Evolutionary conservation across 23 red algal genomes (phyloP), one percentile per base, ranked within the genome.

Genomic region (Gracilaria domingensis): DNA sequence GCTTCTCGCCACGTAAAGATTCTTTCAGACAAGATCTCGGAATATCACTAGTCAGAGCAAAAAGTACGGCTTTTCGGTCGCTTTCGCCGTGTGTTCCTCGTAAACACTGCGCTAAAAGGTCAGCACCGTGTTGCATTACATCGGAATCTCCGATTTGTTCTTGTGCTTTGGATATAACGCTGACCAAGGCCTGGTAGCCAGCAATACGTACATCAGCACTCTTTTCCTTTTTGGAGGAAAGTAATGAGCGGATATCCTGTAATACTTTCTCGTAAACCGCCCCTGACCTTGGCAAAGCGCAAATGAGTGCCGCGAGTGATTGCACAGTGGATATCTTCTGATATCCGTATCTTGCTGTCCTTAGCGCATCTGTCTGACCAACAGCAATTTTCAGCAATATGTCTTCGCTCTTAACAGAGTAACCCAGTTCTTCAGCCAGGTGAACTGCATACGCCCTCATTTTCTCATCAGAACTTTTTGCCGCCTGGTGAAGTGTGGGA

Each of bases 271-370:
- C 37, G 77, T 83, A 34, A 37, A 74, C 76, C 17, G 17, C 49
- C 51, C 11, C 47, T n/a, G 56, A 90, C 25, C 57, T 64, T 56
- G 7, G 29, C n/a, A 21, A 12, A 14, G 69, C 54, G 75, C 49
- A 58, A 8, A 71, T 35, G 36, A 92, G 48, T 26, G 26, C 49
- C 33, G 57, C 77, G 20, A 74, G 11, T 33, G 87, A 72, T 66
- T 90, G 70, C 58, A 81, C 21, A 35, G 47, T 84, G 8, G 79
- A 79, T 26, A 84, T 61, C 59, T 79, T 83, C 45, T 92, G 89
- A 58, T 92, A 92, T 48, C 60, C 89, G 35, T 92, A 92, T 53
- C 69, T 83, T 53, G 89, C 59, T 9, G 79, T 65, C 35, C 81
- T 80, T 0, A 90, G 75, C 26, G 53, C 42, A 11, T 64, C 53